These are phyloP conservation scores for Volvariella volvacea DNA, from an alignment of 1,284 basidiomycete species.

Conservation along the genomic window DNA sequence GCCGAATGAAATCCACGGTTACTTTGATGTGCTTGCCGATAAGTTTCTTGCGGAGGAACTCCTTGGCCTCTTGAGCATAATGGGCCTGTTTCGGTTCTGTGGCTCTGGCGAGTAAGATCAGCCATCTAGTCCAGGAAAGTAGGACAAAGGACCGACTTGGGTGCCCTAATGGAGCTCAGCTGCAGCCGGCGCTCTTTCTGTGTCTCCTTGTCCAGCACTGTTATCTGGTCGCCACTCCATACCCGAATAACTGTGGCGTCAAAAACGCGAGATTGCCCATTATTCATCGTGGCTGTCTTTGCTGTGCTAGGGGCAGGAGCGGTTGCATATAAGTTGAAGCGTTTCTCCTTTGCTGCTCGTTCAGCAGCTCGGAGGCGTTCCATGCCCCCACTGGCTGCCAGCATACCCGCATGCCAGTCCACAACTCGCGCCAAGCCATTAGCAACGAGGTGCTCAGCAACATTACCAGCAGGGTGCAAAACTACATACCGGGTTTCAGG, in stretches of 20 bases:
- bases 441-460: constrained; percentile 84
- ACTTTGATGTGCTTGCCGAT: constrained; percentile 89
- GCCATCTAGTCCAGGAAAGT: constrained; percentile 7
- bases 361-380: constrained; percentile 85
- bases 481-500: constrained; percentile 32
- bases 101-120: constrained; percentile 39
- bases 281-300: constrained; percentile 31
- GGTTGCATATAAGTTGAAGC: constrained; percentile 74
- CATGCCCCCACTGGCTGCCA: constrained; percentile 76
- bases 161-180: constrained; percentile 84
- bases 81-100: constrained; percentile 85
- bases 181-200: constrained; percentile 81
- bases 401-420: constrained; percentile 97
- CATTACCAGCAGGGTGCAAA: constrained; percentile 89
- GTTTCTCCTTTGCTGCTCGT: constrained; percentile 79
- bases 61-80: constrained; percentile 88
- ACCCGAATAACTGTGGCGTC: constrained; percentile 84
- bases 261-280: constrained; percentile 51
- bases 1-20: constrained; percentile 82
- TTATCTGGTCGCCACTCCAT: constrained; percentile 91
- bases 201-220: constrained; percentile 69
- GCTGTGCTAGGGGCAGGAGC: constrained; percentile 28
- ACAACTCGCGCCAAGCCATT: constrained; percentile 88
- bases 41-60: constrained; percentile 84
- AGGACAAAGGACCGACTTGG: constrained; percentile 44